A percentile compares a stretch with the other conserved stretches of the same genome.
phyloP scores from a whole-genome alignment of 2,329 filamentous ascomycete genomes.

The Aspergillus hortae region DNA sequence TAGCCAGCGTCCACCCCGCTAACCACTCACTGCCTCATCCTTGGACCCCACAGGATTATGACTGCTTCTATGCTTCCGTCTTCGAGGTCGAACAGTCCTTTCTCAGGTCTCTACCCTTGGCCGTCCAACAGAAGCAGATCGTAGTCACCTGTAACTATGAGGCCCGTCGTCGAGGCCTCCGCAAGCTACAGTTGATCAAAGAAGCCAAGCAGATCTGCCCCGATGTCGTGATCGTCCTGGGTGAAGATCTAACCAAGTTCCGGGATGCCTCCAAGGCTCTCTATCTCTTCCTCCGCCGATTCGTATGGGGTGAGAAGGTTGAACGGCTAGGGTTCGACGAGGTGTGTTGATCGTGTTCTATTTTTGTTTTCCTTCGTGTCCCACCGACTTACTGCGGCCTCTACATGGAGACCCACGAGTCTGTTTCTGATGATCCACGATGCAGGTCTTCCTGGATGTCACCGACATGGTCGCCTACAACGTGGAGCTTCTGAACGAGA shows the following conservation, averaged over 20 bases:
- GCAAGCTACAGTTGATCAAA: slow-evolving; percentile 79
- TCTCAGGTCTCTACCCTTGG: slow-evolving; percentile 70
- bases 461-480: slow-evolving; percentile 87
- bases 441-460: slow-evolving; percentile 68
- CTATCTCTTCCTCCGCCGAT: slow-evolving; percentile 67
- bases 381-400: neutral
- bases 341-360: slow-evolving; percentile 46
- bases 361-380: neutral
- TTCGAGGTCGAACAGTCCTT: slow-evolving; percentile 76
- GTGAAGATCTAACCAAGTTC: slow-evolving; percentile 82
- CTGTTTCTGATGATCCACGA: neutral
- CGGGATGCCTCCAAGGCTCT: slow-evolving; percentile 80
- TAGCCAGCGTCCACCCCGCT: neutral
- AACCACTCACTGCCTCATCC: neutral
- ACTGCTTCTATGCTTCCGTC: slow-evolving; percentile 90
- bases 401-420: neutral
- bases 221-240: slow-evolving; percentile 78
- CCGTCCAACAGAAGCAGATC: slow-evolving; percentile 90
- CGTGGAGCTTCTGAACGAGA: slow-evolving; percentile 62
- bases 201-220: slow-evolving; percentile 79
- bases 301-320: slow-evolving; percentile 73
- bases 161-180: slow-evolving; percentile 62
- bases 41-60: slow-evolving; percentile 39
- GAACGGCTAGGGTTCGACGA: slow-evolving; percentile 91
- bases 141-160: slow-evolving; percentile 93